Percentiles rank a stretch among this genome's conserved stretches.
phyloP scores from a whole-genome alignment of 2,329 filamentous ascomycete species.

The Penicillium sp. region DNA sequence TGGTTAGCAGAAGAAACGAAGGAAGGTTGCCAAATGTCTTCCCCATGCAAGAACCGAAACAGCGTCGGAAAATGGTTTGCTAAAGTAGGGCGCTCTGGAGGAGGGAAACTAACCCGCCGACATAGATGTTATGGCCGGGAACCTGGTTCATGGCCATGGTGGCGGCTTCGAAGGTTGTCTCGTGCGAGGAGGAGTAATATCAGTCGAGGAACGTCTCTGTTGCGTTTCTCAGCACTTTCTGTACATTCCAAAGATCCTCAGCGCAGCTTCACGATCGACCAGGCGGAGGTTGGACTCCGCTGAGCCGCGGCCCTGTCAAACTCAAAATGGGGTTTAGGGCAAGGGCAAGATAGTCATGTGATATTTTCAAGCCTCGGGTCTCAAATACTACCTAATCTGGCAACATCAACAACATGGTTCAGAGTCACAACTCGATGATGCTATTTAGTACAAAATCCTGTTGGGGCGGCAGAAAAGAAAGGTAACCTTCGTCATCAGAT shows the following conservation, averaged over 20 bases:
- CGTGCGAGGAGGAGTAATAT: background rate
- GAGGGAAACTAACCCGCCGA: constrained; percentile 64
- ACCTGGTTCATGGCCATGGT: constrained; percentile 59
- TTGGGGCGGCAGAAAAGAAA: too few species aligned
- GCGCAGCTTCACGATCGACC: background rate
- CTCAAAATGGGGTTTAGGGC: constrained; percentile 2
- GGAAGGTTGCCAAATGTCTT: background rate
- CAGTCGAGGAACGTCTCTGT: background rate
- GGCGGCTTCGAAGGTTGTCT: too few species aligned
- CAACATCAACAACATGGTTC: too few species aligned
- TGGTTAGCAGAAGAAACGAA: constrained; percentile 4
- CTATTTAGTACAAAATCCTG: too few species aligned
- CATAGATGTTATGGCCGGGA: constrained; percentile 68
- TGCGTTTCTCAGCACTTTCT: background rate
- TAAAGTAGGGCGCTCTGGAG: constrained; percentile 1
- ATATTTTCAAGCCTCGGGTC: too few species aligned
- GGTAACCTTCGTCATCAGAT: too few species aligned
- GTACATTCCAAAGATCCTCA: background rate
- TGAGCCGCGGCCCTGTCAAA: background rate
- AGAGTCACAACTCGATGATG: too few species aligned
- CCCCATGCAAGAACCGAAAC: background rate
- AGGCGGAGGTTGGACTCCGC: too few species aligned
- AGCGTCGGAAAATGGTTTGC: background rate
- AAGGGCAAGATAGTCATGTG: too few species aligned
- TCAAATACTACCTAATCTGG: too few species aligned